Base-by-base conservation (phyloP, 163 green algal species). In the Dunaliella salina region DNA sequence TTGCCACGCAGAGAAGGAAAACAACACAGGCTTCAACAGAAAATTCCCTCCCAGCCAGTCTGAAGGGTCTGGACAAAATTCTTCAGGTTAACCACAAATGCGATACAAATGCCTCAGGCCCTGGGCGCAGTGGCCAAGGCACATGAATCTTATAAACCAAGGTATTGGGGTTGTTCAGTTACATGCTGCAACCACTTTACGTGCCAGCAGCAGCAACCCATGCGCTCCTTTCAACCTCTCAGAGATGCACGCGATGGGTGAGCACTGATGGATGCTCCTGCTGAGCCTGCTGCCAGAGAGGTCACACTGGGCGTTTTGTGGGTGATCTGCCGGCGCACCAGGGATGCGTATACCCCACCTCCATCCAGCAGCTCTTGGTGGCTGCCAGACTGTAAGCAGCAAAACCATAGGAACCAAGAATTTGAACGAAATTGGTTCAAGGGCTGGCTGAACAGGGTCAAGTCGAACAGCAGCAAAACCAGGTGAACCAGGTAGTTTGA, bases 351-450 rank as follows among this genome's bases (percentile, higher is more conserved):
- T 30, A 82, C 26, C 57, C 89, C 88, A 15, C 88, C 81, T 0
- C 32, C 26, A 0, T 85, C 91, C 88, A 96, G 86, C 86, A 97
- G 89, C 71, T 95, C 89, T 20, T 93, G 81, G 89, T 97, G 95
- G 15, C 89, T 94, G 45, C 95, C 95, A 46, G 87, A 80, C 92
- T 97, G 93, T 20, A 88, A 4, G 1, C 12, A 59, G 20, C 24
- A n/a, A 33, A 59, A 17, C n/a, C n/a, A n/a, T n/a, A n/a, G n/a
- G n/a, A n/a, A n/a, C n/a, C n/a, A n/a, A n/a, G n/a, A n/a, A n/a
- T n/a, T n/a, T n/a, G n/a, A n/a, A n/a, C n/a, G n/a, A n/a, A n/a
- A n/a, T n/a, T n/a, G n/a, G n/a, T n/a, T n/a, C n/a, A n/a, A n/a
- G n/a, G n/a, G n/a, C n/a, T n/a, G n/a, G n/a, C n/a, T n/a, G n/a